These are phyloP conservation scores for Mycena latifolia DNA, from an alignment of 768 basidiomycete species.

Conservation along the genomic window DNA sequence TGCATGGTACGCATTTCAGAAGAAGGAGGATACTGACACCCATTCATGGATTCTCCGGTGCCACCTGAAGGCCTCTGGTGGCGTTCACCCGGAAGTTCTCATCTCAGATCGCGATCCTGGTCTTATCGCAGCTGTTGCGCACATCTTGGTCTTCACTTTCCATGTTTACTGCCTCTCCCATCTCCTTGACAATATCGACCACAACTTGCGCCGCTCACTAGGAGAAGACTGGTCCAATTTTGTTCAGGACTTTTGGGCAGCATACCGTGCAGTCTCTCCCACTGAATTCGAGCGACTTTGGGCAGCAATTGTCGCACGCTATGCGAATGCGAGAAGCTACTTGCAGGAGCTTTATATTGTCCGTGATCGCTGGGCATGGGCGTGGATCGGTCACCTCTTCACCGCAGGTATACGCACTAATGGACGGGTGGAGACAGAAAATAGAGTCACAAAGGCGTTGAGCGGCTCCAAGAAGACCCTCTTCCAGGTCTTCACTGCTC, in stretches of 20 bases:
- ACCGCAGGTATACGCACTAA: slow-evolving; percentile 50
- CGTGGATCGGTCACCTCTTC: slow-evolving; percentile 44
- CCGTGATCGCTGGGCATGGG: slow-evolving; percentile 50
- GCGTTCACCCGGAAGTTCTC: slow-evolving; percentile 37
- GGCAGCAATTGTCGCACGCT: slow-evolving; percentile 31
- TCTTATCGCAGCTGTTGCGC: too few relatives aligned
- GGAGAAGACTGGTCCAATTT: slow-evolving; percentile 41
- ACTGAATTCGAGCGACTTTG: slow-evolving; percentile 43
- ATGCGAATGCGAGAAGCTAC: slow-evolving; percentile 38
- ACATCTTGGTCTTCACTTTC: too few relatives aligned
- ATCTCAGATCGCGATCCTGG: slow-evolving; percentile 39
- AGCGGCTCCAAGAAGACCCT: slow-evolving; percentile 40
- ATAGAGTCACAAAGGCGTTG: slow-evolving; percentile 43
- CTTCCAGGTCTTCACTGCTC: slow-evolving; percentile 38
- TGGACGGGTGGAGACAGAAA: slow-evolving; percentile 47
- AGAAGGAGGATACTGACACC: slow-evolving; percentile 37
- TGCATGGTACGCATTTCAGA: slow-evolving; percentile 43
- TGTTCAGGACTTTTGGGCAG: slow-evolving; percentile 43
- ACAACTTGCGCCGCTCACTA: slow-evolving; percentile 22
- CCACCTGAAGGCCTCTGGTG: slow-evolving; percentile 38
- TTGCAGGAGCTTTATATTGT: slow-evolving; percentile 44
- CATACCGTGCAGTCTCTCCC: slow-evolving; percentile 46
- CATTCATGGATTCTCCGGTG: slow-evolving; percentile 41
- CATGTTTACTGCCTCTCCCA: too few relatives aligned
- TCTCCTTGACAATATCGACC: too few relatives aligned